Evolutionary conservation across 1,284 basidiomycete genomes (phyloP), one percentile per base, ranked within the genome.

Genomic region (Tylopilus orsonianus): DNA sequence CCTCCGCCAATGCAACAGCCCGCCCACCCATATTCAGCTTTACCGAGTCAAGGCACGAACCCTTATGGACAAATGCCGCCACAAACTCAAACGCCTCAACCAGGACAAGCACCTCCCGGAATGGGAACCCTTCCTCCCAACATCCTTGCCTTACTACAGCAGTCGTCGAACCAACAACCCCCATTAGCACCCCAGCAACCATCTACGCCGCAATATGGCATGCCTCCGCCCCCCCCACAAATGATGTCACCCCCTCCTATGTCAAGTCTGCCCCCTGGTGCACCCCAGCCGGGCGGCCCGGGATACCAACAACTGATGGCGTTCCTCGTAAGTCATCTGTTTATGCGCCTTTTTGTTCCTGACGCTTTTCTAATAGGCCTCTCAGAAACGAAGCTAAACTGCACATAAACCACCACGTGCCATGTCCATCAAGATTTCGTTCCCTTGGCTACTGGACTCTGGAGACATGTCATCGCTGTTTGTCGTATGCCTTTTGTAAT

Each of bases 121-220:
- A 57, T 79, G 44, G 66, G 67, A 32, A 69, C 66, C 8, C 64
- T 87, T 22, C 82, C 84, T 4, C 78, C 83, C 0, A 83, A 83
- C 56, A 73, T 86, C n/a, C 67, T 85, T 39, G 80, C 84, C 1
- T 59, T 86, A 41, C 65, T 86, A 18, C 82, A 85, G 58, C 71
- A 70, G 35, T 65, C 73, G 12, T 68, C 70, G 22, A 70, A 70
- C 35, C 75, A 74, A 34, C 63, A 62, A 41, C 29, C 62, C 10
- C 52, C 43, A n/a, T 37, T 67, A 14, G 47, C 37, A 52, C 69
- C 73, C 18, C 72, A 71, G 39, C 72, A 69, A 45, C 56, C 62
- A 27, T 56, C 67, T 10, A 51, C 66, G 5, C 58, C 68, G 14
- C 70, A 71, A 40, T 76, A 75, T 53, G 74, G 71, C 44, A 70